Base-by-base conservation (phyloP, 2,329 filamentous ascomycete genomes). In the Cryphonectria carpinicola region DNA sequence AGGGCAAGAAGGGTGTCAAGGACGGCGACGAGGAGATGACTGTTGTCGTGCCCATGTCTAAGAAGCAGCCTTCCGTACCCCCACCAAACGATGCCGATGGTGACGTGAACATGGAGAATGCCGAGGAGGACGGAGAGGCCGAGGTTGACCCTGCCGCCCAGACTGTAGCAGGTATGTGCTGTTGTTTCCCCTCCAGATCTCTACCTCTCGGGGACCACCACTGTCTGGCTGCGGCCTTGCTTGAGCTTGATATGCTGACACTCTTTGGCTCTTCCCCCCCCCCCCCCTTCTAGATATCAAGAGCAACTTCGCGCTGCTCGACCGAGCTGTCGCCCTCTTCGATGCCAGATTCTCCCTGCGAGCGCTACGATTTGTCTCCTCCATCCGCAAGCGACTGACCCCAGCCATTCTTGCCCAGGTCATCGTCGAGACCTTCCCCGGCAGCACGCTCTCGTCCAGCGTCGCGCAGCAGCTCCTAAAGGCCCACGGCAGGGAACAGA, bases 271-370 rank as follows among this genome's bases (percentile, higher is more conserved):
- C 17, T 46, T n/a, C 28, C 28, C 28, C 28, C 28, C 28, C 19
- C 43, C 49, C 41, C 73, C 37, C 35, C 65, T 71, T 70, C 54
- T 79, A 98, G 96, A 98, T 82, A 97, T 99, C 84, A 96, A 95
- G 84, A 91, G 89, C 86, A 98, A 97, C 84, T 98, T 98, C 80
- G 89, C 90, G 67, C 88, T 99, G 74, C 88, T 99, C 78, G 95
- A 98, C 79, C 92, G 94, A 78, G 96, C 95, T 75, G 95, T 99
- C 74, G 87, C 91, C 74, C 90, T 97, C 77, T 99, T 98, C 81
- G 96, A 99, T 83, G 90, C 95, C 71, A 91, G 96, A 85, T 99
- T 98, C 84, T 94, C 95, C 70, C 92, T 99, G 74, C 90, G 96
- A 79, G 96, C 96, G 73, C 89, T 99, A 74, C 92, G 96, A 78